Evolutionary conservation across 768 basidiomycete genomes (phyloP).

Genomic region (Lentinula guzmanii): DNA sequence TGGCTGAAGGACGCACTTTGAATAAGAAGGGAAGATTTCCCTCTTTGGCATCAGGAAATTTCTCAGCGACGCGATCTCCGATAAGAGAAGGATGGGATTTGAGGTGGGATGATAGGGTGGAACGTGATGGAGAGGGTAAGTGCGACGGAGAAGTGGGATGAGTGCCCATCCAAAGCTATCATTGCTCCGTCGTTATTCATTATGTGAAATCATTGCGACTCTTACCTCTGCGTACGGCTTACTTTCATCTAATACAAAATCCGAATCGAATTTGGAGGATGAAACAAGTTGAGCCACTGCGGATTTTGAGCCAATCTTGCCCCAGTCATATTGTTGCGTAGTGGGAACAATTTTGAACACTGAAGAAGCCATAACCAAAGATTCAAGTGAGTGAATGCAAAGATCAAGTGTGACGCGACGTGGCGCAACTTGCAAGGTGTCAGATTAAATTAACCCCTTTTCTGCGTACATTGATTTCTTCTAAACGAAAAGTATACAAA

Average conservation of each 20-base stretch:
- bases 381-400: neutral
- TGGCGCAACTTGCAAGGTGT: neutral
- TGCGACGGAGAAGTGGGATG: conserved; percentile 72
- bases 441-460: too few species aligned
- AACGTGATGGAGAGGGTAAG: conserved; percentile 40
- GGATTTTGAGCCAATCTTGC: conserved; percentile 71
- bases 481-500: too few species aligned
- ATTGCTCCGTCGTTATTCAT: conserved; percentile 6
- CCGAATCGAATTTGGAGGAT: conserved; percentile 46
- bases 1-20: conserved; percentile 33
- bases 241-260: conserved; percentile 61
- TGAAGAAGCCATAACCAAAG: conserved; percentile 6
- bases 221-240: conserved; percentile 91
- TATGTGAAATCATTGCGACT: neutral
- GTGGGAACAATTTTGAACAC: conserved; percentile 84
- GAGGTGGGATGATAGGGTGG: conserved; percentile 55
- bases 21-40: conserved; percentile 88
- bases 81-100: conserved; percentile 63
- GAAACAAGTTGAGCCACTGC: conserved; percentile 85
- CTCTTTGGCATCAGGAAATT: conserved; percentile 41
- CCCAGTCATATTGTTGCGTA: conserved; percentile 93
- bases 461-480: too few species aligned
- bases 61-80: conserved; percentile 47
- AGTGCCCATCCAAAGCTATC: conserved; percentile 98
- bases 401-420: neutral